Evolutionary conservation across 202 grass and related monocot genomes (phyloP), one percentile per base, ranked within the genome.

Genomic region (Schoenoplectus tabernaemontani): DNA sequence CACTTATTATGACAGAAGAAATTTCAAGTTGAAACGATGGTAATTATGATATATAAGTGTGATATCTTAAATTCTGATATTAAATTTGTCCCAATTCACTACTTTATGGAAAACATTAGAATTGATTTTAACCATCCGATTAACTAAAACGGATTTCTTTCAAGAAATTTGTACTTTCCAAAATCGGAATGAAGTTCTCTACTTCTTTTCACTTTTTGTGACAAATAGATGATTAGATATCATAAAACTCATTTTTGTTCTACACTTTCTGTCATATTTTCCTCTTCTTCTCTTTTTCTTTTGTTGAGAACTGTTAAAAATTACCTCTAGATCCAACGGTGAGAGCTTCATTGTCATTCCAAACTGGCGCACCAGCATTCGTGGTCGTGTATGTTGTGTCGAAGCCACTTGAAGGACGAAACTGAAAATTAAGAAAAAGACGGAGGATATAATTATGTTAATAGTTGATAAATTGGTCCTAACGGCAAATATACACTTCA

Each of bases 261-360:
- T n/a, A n/a, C n/a, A n/a, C n/a, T n/a, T n/a, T n/a, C n/a, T n/a
- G n/a, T n/a, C n/a, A n/a, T n/a, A n/a, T 39, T 39, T 39, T 39
- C 37, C 37, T 39, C 37, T 39, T 22, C n/a, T 15, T 62, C 28
- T 61, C 0, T 9, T 26, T 28, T 42, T n/a, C n/a, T 19, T 41
- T 67, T 4, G 10, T 8, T 22, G 37, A 32, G 6, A 69, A 39
- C 41, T 7, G 24, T 0, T 59, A 2, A 77, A 76, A 22, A 46
- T 76, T 82, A 85, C 87, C 87, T 78, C 87, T 70, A 67, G 64
- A 78, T 41, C 87, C 87, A 36, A 85, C 83, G 9, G 87, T 85
- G 42, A 85, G 83, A 3, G 87, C 83, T 37, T 79, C 64, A 76
- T 88, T 85, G 60, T 88, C 84, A 81, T 88, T 88, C 87, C 87